Evolutionary conservation across 1,284 basidiomycete species (phyloP).

Genomic region (Cutaneotrichosporon sp.): DNA sequence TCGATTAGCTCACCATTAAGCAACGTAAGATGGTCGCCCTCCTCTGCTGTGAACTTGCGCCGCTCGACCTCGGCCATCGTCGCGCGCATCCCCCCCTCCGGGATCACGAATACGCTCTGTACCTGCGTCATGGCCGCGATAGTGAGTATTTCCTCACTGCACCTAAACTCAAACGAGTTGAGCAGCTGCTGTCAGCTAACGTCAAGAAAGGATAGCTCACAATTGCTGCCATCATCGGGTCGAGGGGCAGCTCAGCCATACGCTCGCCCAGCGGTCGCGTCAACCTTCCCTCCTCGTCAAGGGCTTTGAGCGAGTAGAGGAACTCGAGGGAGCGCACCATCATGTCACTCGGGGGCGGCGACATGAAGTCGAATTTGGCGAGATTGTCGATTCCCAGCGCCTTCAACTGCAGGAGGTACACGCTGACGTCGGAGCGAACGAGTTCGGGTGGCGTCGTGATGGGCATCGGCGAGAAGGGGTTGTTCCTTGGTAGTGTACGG

Average conservation of each 20-base stretch:
- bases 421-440: constrained; percentile 77
- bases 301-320: constrained; percentile 50
- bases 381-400: constrained; percentile 90
- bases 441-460: constrained; percentile 79
- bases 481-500: constrained; percentile 57
- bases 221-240: constrained; percentile 57
- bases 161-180: constrained; percentile 72
- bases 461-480: constrained; percentile 47
- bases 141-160: constrained; percentile 87
- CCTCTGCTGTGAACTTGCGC: constrained; percentile 91
- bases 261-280: constrained; percentile 52
- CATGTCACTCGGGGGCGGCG: constrained; percentile 78
- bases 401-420: constrained; percentile 86
- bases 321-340: constrained; percentile 75
- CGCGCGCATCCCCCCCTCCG: constrained; percentile 69
- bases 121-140: constrained; percentile 93
- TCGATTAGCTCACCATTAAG: constrained; percentile 66
- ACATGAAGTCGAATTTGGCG: constrained; percentile 79
- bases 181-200: constrained; percentile 60
- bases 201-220: constrained; percentile 38
- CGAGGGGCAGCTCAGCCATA: constrained; percentile 57
- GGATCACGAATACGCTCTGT: constrained; percentile 80
- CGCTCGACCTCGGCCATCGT: constrained; percentile 82
- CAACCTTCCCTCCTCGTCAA: constrained; percentile 53
- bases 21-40: constrained; percentile 91